Evolutionary conservation across 148 eudicot species (phyloP), one percentile per base, ranked within the genome.

Genomic region (Arbutus unedo): DNA sequence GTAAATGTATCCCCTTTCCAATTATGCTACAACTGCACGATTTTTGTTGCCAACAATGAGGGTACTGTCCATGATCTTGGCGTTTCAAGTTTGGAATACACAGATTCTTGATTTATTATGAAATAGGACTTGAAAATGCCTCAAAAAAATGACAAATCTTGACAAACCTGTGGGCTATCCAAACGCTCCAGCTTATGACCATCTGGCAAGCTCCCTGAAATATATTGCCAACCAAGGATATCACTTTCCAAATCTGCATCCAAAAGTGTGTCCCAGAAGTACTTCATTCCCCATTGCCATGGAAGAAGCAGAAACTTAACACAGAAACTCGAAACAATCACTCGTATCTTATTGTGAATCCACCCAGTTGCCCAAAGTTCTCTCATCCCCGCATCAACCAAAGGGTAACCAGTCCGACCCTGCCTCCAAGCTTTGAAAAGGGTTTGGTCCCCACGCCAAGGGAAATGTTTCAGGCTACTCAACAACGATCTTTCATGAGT

Each of bases 221-320:
- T 96, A 85, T 96, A 96, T 79, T 96, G 99, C 99, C 99, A 96
- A 7, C 99, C 99, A 74, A 96, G 95, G 41, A 96, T 93, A 90
- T 96, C 99, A 82, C 91, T 83, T 83, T 96, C 99, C 82, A 96
- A 85, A 89, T 96, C 99, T 3, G 99, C 99, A 86, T 96, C 99
- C 74, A 96, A 83, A 85, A 96, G 99, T 0, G 93, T 94, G 85
- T 96, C 99, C 99, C 99, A 96, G 70, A 96, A 96, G 83, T 96
- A 96, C 82, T 94, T 93, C 99, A 96, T 96, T 31, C 99, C 99
- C 99, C 99, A 96, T 86, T 89, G 91, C 99, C 99, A 96, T 16
- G 99, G 98, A 82, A 96, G 90, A 74, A 93, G 89, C 81, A 96
- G 83, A 87, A 92, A 82, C 87, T 96, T 96, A 15, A 96, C 98